A percentile compares a stretch with the other conserved stretches of the same genome.
Conservation (phyloP, 495 filamentous ascomycete species). For the Glutinoglossum americanum region DNA sequence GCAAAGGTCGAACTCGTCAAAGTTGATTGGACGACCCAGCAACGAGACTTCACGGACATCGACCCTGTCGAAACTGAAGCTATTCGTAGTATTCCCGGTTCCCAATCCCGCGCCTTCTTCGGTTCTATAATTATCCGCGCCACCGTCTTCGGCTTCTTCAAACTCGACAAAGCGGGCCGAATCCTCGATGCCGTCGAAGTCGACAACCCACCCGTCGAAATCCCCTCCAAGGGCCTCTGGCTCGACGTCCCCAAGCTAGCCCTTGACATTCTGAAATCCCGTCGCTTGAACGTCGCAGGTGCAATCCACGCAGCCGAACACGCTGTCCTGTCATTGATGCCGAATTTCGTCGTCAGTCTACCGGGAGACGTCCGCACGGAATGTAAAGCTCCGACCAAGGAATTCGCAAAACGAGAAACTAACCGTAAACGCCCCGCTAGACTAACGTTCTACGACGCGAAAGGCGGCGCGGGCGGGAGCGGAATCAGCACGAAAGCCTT, state of each 20-base stretch:
- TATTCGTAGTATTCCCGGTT: constrained; percentile 42
- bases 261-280: constrained; percentile 52
- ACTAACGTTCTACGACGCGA: constrained; percentile 86
- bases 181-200: constrained; percentile 86
- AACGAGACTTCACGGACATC: constrained; percentile 87
- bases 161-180: constrained; percentile 57
- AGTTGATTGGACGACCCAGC: constrained; percentile 87
- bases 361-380: constrained; percentile 83
- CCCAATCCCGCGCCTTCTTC: constrained; percentile 47
- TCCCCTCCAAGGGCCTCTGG: constrained; percentile 84
- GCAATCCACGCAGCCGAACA: constrained; percentile 93
- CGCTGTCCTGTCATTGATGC: constrained; percentile 65
- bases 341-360: constrained; percentile 71
- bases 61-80: constrained; percentile 78
- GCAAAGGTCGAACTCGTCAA: constrained; percentile 60
- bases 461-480: constrained; percentile 61
- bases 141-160: constrained; percentile 90
- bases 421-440: constrained; percentile 68
- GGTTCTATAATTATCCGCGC: constrained; percentile 66
- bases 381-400: constrained; percentile 61
- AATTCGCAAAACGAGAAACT: constrained; percentile 56
- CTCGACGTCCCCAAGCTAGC: constrained; percentile 67
- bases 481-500: constrained; percentile 85
- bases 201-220: constrained; percentile 76
- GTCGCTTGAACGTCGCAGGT: constrained; percentile 59